Conservation (phyloP, 148 eudicot genomes). For the Pharnaceum exiguum region DNA sequence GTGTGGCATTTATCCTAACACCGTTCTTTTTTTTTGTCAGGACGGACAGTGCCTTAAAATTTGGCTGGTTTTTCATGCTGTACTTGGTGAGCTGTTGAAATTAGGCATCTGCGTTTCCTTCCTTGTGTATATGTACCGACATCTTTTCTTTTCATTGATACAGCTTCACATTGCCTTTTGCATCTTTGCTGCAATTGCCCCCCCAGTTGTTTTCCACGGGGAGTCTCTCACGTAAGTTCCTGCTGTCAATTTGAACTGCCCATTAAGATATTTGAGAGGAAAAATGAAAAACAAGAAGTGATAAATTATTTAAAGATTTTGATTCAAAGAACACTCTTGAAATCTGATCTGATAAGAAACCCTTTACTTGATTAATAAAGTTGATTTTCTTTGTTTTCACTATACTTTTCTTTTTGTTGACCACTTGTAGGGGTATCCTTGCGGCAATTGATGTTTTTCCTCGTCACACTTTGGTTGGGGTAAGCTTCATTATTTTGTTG, state of each 20-base stretch:
- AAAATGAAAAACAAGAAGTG: no score
- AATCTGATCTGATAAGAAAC: neutral
- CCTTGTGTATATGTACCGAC: slow-evolving; percentile 6
- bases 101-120: neutral
- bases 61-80: slow-evolving; percentile 91
- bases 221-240: slow-evolving; percentile 82
- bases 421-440: slow-evolving; percentile 78
- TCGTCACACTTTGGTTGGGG: slow-evolving; percentile 84
- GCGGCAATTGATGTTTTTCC: slow-evolving; percentile 86
- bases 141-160: slow-evolving; percentile 11
- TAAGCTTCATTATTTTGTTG: slow-evolving; percentile 29
- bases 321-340: no score
- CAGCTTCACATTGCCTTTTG: slow-evolving; percentile 92
- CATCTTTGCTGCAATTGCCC: slow-evolving; percentile 95
- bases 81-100: slow-evolving; percentile 58
- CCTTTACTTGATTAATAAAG: neutral
- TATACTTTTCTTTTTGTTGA: slow-evolving; percentile 5
- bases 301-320: no score
- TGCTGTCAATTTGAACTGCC: neutral
- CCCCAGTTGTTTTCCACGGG: slow-evolving; percentile 91
- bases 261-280: neutral
- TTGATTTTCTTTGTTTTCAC: neutral
- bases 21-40: slow-evolving; percentile 36
- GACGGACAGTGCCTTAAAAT: slow-evolving; percentile 94
- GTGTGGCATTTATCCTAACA: slow-evolving; percentile 4